Conservation (phyloP, 2,329 filamentous ascomycete genomes). For the Xylariaceae sp. region DNA sequence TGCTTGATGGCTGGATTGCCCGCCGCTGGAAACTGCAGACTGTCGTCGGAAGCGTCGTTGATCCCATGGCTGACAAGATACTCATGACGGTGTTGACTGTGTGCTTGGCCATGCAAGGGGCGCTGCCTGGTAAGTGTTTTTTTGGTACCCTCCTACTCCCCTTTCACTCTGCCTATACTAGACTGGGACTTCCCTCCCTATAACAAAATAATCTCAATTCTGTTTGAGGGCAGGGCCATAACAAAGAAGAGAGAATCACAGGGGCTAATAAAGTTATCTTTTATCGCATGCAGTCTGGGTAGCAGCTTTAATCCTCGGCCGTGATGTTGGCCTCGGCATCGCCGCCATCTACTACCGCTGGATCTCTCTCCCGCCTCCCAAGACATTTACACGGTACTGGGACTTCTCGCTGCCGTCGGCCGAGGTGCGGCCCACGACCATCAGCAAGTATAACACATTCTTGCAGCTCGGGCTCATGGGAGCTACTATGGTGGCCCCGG, state of each 20-base stretch:
- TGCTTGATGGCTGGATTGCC: conserved; percentile 94
- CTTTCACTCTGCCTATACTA: background rate
- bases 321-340: conserved; percentile 82
- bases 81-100: conserved; percentile 94
- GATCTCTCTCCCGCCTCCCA: conserved; percentile 90
- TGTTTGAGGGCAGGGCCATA: no score
- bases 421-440: conserved; percentile 81
- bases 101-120: conserved; percentile 81
- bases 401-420: conserved; percentile 92
- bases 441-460: conserved; percentile 93
- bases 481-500: conserved; percentile 78
- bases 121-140: conserved; percentile 71
- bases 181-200: background rate
- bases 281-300: conserved; percentile 69
- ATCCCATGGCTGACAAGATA: conserved; percentile 95
- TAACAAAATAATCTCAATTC: no score
- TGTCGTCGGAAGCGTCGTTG: conserved; percentile 91
- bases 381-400: conserved; percentile 93
- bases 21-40: conserved; percentile 86
- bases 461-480: conserved; percentile 88
- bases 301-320: conserved; percentile 85
- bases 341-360: conserved; percentile 95
- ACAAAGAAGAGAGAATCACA: no score
- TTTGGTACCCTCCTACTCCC: background rate
- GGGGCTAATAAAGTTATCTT: no score